Base-by-base conservation (phyloP, 1,284 basidiomycete genomes). In the Peniophora sp. region DNA sequence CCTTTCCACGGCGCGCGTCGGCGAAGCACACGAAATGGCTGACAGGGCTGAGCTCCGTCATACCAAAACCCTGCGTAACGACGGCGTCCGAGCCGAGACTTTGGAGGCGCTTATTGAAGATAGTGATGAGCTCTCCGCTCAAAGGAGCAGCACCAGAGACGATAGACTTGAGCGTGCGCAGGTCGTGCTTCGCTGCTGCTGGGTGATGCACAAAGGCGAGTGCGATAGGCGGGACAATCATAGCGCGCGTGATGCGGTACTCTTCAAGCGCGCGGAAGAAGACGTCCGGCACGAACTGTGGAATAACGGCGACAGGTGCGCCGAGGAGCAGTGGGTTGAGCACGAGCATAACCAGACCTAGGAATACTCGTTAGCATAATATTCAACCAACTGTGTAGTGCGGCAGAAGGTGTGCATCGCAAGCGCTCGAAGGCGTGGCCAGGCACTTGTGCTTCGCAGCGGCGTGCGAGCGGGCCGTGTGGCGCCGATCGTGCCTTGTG, bases 221-320 rank as follows among this genome's bases (percentile, higher is more conserved):
- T 3, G 93, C 69, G 45, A 97, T 83, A 0, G 93, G 93, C 0
- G 94, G 93, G 0, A 96, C 93, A 43, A 95, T 74, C 5, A 92
- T 68, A 0, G 75, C 62, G 36, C 68, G 49, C 0, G 85, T 86
- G 50, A 84, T 74, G 49, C 73, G 77, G 69, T 89, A 89, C 56
- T 74, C 73, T 56, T 83, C 74, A 44, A 90, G 75, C 49, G 77
- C 73, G 25, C 71, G 71, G 62, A 88, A 85, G 58, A 91, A 92
- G 24, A 74, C 67, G 8, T 74, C 71, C 2, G 92, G 81, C 54
- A 93, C 85, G 63, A 92, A 95, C 16, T 78, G 78, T 0, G 81
- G 71, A 61, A 89, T 76, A 47, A 96, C 66, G 35, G 91, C 76
- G 2, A 84, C 71, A 0, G 85, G 77, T 0, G 77, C 65, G 1